Conservation (phyloP, 371 early-diverging fungal genomes). For the Mucor velutinosus region DNA sequence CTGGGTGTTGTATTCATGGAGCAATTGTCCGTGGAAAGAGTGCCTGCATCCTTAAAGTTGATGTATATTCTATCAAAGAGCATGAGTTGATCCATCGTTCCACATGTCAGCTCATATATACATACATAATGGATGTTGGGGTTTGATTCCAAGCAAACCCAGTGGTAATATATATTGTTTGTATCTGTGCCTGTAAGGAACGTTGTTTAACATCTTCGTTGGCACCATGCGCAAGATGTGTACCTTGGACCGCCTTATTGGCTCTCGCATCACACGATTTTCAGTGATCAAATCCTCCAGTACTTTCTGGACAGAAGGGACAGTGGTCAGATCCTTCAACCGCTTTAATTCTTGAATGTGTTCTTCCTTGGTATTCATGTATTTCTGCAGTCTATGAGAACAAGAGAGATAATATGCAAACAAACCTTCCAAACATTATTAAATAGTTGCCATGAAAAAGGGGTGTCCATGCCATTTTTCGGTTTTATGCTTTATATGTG, state of each 20-base stretch:
- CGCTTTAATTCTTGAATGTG: background rate
- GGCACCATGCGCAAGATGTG: background rate
- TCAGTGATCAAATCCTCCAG: slow-evolving; percentile 7
- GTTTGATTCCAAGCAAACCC: slow-evolving; percentile 19
- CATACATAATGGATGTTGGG: slow-evolving; percentile 3
- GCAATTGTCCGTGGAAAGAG: background rate
- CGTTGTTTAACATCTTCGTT: background rate
- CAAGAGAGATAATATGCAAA: background rate
- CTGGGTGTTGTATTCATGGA: background rate
- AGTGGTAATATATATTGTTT: slow-evolving; percentile 10
- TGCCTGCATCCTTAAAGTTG: background rate
- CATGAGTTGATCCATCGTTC: background rate
- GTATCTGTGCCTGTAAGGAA: slow-evolving; percentile 1
- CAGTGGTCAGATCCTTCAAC: background rate
- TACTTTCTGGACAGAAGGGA: slow-evolving; percentile 5
- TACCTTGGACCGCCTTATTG: slow-evolving; percentile 15
- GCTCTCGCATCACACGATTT: background rate
- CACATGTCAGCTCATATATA: background rate
- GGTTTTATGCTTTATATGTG: background rate
- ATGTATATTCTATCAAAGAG: slow-evolving; percentile 8
- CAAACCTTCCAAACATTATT: background rate
- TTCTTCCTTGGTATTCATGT: background rate
- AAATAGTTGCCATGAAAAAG: background rate
- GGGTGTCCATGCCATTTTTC: background rate
- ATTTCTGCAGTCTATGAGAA: background rate